Evolutionary conservation across 257 asterid genomes (phyloP), one percentile per base, ranked within the genome.

Genomic region (Henckelia pumila): DNA sequence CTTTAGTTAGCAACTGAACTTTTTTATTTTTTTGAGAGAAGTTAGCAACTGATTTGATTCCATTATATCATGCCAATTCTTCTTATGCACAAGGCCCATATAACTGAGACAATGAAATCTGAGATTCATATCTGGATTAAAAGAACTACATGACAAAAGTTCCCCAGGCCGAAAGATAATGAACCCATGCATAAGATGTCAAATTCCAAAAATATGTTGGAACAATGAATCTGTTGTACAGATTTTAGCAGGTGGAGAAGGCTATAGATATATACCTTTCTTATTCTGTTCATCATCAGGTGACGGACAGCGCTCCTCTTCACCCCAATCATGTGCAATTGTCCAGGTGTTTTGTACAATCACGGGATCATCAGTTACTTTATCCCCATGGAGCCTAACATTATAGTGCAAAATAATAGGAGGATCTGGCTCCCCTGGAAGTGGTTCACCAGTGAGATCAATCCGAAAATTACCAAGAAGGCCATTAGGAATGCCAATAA

Each of bases 341-440:
- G 96, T 87, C 99, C 97, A 94, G 40, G 96, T 86, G 79, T 94
- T 94, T 79, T 94, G 99, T 63, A 94, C 99, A 61, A 94, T 91
- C 63, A 94, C 97, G 44, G 99, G 95, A 69, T 94, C 88, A 77
- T 94, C 96, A 11, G 97, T 91, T 82, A 91, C 56, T 79, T 88
- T 85, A 83, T 94, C 99, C 35, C 99, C 99, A 66, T 84, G 97
- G 67, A 91, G 88, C 78, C 99, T 86, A 71, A 94, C 93, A 80
- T 91, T 94, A 71, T 91, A 94, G 78, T 94, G 99, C 81, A 94
- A 76, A 73, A 94, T 82, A 61, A 91, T 79, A 65, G 97, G 99
- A 75, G 97, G 96, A 35, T 94, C 93, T 17, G 99, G 96, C 84
- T 88, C 99, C 64, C 89, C 97, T 10, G 99, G 99, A 47, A 94